These are phyloP conservation scores for Mallotus japonicus DNA, from an alignment of 441 rosid species.

Conservation along the genomic window DNA sequence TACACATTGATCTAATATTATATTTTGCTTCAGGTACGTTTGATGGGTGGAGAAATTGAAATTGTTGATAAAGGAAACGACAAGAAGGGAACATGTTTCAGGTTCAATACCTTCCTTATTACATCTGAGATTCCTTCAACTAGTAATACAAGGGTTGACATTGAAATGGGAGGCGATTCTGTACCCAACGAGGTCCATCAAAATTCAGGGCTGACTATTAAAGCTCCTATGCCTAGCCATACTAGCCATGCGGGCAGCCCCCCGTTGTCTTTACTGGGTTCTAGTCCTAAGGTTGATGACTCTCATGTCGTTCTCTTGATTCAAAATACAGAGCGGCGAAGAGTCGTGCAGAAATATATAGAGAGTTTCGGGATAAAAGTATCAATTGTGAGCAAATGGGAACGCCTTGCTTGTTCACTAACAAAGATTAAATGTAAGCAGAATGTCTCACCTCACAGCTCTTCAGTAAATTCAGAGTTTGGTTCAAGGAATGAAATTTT, in stretches of 20 bases:
- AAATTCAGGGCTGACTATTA: slow-evolving; percentile 24
- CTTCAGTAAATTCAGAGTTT: slow-evolving; percentile 21
- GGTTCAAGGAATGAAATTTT: no score
- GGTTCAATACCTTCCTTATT: slow-evolving; percentile 51
- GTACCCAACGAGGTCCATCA: slow-evolving; percentile 15
- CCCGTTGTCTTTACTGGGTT: slow-evolving; percentile 28
- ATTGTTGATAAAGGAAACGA: slow-evolving; percentile 51
- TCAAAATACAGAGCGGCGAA: slow-evolving; percentile 43
- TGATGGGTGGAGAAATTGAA: slow-evolving; percentile 80
- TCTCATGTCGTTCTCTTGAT: slow-evolving; percentile 67
- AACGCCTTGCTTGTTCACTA: slow-evolving; percentile 33
- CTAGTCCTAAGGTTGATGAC: slow-evolving; percentile 41
- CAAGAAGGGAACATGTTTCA: slow-evolving; percentile 72
- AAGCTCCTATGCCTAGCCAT: slow-evolving; percentile 29
- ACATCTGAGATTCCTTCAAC: slow-evolving; percentile 19
- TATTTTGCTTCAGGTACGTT: slow-evolving; percentile 47
- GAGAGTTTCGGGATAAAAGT: slow-evolving; percentile 53
- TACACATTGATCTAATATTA: not conserved
- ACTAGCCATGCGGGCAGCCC: slow-evolving; percentile 38
- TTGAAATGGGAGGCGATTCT: slow-evolving; percentile 27
- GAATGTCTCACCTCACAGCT: slow-evolving; percentile 36
- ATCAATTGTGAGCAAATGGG: slow-evolving; percentile 38
- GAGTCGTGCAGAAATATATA: slow-evolving; percentile 45
- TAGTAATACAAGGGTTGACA: slow-evolving; percentile 22
- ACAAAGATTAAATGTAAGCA: slow-evolving; percentile 36